Percentiles rank a stretch among this genome's conserved stretches.
phyloP scores from a whole-genome alignment of 1,284 basidiomycete genomes.

The Apiotrichum gracile region DNA sequence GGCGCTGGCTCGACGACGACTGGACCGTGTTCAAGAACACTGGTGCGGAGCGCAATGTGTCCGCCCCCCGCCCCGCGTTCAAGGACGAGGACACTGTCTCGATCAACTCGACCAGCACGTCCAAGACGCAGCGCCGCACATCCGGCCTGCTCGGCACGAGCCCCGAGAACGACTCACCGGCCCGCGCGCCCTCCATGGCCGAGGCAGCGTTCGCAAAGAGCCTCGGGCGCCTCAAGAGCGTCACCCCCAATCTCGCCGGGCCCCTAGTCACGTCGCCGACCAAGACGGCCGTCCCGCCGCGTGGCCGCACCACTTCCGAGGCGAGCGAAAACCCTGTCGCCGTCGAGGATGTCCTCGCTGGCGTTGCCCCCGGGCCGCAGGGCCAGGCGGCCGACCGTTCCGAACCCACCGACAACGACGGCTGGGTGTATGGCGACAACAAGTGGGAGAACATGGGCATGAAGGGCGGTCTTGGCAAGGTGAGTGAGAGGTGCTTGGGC shows the following conservation, averaged over 20 bases:
- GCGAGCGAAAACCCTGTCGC: constrained; percentile 1
- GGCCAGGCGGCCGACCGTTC: constrained; percentile 26
- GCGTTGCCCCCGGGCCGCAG: background rate
- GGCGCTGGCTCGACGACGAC: constrained; percentile 82
- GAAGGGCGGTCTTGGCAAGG: constrained; percentile 79
- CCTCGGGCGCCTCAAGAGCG: constrained; percentile 42
- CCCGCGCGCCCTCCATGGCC: constrained; percentile 37
- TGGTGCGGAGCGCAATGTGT: background rate
- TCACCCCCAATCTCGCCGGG: constrained; percentile 16
- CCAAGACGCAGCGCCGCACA: constrained; percentile 9
- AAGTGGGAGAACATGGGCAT: constrained; percentile 80
- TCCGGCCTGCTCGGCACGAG: constrained; percentile 17
- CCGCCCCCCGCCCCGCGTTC: background rate
- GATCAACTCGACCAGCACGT: background rate
- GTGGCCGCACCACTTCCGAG: constrained; percentile 10
- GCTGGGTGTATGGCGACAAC: constrained; percentile 93
- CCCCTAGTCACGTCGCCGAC: constrained; percentile 21
- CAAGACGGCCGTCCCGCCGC: constrained; percentile 9
- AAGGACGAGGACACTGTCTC: background rate
- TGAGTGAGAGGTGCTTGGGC: too few species aligned
- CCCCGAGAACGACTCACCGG: background rate
- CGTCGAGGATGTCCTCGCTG: background rate
- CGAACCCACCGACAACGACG: constrained; percentile 68
- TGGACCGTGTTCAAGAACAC: constrained; percentile 57
- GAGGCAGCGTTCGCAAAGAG: constrained; percentile 48